Percentiles rank a stretch among this genome's conserved stretches.
Evolutionary conservation across 371 early-diverging fungal species (phyloP).

Genomic region (Smittium mucronatum): DNA sequence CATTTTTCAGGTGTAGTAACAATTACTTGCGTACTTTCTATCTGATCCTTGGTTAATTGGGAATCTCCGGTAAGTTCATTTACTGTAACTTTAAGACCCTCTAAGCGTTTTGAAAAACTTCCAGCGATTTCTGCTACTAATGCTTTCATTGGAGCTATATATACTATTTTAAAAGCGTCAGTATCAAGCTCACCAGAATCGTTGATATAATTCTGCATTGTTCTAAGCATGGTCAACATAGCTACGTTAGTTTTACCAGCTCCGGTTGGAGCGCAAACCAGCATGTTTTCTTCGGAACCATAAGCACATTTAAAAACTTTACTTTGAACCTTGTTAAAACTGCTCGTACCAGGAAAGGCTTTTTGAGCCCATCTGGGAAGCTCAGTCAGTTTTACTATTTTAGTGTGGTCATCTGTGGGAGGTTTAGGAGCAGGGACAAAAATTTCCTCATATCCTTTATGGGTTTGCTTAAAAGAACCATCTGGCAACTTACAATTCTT

Average conservation of each 20-base stretch:
- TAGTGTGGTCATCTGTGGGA: slow-evolving; percentile 51
- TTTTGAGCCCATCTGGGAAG: slow-evolving; percentile 82
- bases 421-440: slow-evolving; percentile 83
- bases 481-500: slow-evolving; percentile 85
- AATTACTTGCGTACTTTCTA: slow-evolving; percentile 90
- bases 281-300: slow-evolving; percentile 78
- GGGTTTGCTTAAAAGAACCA: slow-evolving; percentile 81
- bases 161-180: slow-evolving; percentile 91
- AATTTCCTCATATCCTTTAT: slow-evolving; percentile 93
- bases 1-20: slow-evolving; percentile 99
- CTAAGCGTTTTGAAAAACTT: slow-evolving; percentile 70
- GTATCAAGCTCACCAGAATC: slow-evolving; percentile 61
- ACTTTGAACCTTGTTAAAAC: slow-evolving; percentile 89
- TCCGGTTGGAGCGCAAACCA: slow-evolving; percentile 98
- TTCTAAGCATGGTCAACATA: slow-evolving; percentile 85
- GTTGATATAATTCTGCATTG: slow-evolving; percentile 65
- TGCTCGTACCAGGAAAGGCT: slow-evolving; percentile 57
- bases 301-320: slow-evolving; percentile 78
- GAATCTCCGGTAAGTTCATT: slow-evolving; percentile 98
- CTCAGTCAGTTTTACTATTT: slow-evolving; percentile 48
- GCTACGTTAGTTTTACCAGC: slow-evolving; percentile 99
- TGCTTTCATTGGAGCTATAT: slow-evolving; percentile 99
- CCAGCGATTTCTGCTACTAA: slow-evolving; percentile 96
- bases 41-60: slow-evolving; percentile 86
- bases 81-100: slow-evolving; percentile 70